A percentile compares a stretch with the other conserved stretches of the same genome.
Conservation (phyloP, 2,329 filamentous ascomycete genomes). For the Trichoderma afroharzianum region DNA sequence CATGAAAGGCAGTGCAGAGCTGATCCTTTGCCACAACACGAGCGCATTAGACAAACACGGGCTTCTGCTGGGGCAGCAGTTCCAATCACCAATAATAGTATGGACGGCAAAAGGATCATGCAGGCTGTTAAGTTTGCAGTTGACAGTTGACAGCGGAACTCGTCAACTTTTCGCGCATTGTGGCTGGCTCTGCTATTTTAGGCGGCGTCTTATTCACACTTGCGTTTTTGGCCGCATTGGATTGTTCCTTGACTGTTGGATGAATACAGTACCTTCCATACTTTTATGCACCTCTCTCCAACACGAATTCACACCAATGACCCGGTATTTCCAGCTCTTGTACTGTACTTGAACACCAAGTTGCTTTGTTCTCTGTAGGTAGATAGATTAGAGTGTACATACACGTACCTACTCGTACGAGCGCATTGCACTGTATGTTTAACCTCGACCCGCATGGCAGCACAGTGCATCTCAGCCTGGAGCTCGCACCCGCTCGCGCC, state of each 20-base stretch:
- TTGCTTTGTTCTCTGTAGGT: neutral
- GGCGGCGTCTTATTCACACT: neutral
- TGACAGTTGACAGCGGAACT: neutral
- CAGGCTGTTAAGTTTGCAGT: neutral
- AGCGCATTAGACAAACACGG: neutral
- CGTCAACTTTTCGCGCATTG: neutral
- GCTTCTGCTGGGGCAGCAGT: neutral
- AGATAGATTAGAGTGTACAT: neutral
- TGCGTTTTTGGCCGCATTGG: neutral
- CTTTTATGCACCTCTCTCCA: neutral
- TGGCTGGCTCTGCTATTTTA: neutral
- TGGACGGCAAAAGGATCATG: neutral
- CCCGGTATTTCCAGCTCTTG: neutral
- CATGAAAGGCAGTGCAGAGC: neutral
- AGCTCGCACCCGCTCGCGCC: conserved; percentile 2
- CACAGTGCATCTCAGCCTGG: conserved; percentile 3
- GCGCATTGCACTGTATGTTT: neutral
- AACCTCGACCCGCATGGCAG: neutral
- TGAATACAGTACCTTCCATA: neutral
- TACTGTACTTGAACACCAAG: neutral
- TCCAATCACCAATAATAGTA: neutral
- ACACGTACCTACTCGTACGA: neutral
- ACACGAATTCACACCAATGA: neutral
- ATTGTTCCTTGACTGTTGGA: neutral
- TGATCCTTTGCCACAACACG: neutral